phyloP scores from a whole-genome alignment of 495 filamentous ascomycete genomes.

The Podospora pseudoanserina region DNA sequence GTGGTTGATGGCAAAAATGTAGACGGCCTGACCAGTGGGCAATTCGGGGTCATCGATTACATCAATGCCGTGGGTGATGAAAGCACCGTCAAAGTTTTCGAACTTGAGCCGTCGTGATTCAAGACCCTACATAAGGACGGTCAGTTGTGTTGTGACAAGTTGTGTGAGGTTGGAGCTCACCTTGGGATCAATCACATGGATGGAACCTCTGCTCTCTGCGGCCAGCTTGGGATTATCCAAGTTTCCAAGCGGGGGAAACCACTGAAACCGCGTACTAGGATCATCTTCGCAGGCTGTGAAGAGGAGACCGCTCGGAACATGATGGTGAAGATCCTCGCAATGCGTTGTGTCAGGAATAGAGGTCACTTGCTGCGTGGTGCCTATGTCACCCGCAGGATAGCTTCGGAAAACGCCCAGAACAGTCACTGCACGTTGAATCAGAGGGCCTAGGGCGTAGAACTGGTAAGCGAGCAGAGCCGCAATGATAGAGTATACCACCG shows the following conservation, averaged over 20 bases:
- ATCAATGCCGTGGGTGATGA: slow-evolving; percentile 60
- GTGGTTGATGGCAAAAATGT: slow-evolving; percentile 62
- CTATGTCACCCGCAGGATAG: slow-evolving; percentile 16
- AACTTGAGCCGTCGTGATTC: slow-evolving; percentile 46
- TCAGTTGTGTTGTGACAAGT: background rate
- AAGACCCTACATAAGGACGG: slow-evolving; percentile 41
- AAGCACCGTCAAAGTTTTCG: slow-evolving; percentile 50
- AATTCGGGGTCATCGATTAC: slow-evolving; percentile 47
- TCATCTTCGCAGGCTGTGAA: slow-evolving; percentile 58
- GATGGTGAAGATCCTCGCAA: slow-evolving; percentile 61
- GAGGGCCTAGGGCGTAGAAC: slow-evolving; percentile 15
- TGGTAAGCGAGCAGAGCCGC: slow-evolving; percentile 23
- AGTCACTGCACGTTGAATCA: slow-evolving; percentile 12
- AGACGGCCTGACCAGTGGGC: slow-evolving; percentile 46
- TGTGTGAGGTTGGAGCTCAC: slow-evolving; percentile 23
- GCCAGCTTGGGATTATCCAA: slow-evolving; percentile 35
- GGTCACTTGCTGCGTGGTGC: slow-evolving; percentile 18
- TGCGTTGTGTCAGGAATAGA: slow-evolving; percentile 51
- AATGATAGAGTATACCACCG: slow-evolving; percentile 17
- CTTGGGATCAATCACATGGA: slow-evolving; percentile 55
- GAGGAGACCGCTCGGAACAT: slow-evolving; percentile 44
- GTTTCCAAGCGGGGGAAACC: slow-evolving; percentile 53
- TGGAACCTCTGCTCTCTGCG: slow-evolving; percentile 38
- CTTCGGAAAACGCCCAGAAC: slow-evolving; percentile 29
- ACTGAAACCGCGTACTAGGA: slow-evolving; percentile 43